A percentile compares a stretch with the other conserved stretches of the same genome.
These are phyloP conservation scores for Pseudotsuga menziesii DNA, from an alignment of 75 land plant species.

Conservation along the genomic window DNA sequence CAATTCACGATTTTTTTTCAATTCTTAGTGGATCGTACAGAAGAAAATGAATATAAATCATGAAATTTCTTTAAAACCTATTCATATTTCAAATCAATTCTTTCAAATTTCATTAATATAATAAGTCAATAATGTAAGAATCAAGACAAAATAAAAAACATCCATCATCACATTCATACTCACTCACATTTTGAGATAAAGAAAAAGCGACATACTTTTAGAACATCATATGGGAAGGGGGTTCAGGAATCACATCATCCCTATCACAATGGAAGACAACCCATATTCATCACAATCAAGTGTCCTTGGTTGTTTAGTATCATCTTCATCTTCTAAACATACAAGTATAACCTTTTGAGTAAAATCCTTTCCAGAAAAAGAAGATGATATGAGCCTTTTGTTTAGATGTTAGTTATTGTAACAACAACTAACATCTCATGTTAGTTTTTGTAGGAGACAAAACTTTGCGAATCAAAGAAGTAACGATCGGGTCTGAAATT, in stretches of 20 bases:
- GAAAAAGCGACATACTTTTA: neutral
- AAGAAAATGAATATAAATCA: neutral
- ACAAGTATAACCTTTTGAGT: slow-evolving; percentile 81
- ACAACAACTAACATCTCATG: neutral
- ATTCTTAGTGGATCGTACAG: neutral
- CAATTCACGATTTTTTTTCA: neutral
- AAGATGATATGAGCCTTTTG: no score
- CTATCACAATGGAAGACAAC: slow-evolving; percentile 31
- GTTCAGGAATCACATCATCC: slow-evolving; percentile 46
- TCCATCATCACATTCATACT: neutral
- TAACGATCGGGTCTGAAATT: neutral
- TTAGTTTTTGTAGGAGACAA: no score
- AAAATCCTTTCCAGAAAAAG: slow-evolving; percentile 76
- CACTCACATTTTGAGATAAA: neutral
- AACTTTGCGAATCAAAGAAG: neutral
- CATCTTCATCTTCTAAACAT: slow-evolving; percentile 80
- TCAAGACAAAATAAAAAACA: neutral
- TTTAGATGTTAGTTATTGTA: no score
- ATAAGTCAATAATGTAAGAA: neutral
- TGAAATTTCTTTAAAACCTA: neutral
- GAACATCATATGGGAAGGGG: neutral
- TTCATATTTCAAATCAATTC: neutral
- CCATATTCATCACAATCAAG: slow-evolving; percentile 57
- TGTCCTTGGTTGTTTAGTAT: slow-evolving; percentile 20
- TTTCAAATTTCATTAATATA: neutral